Evolutionary conservation across 306 rosid genomes (phyloP), one percentile per base, ranked within the genome.

Genomic region (Citrullus mucosospermus): DNA sequence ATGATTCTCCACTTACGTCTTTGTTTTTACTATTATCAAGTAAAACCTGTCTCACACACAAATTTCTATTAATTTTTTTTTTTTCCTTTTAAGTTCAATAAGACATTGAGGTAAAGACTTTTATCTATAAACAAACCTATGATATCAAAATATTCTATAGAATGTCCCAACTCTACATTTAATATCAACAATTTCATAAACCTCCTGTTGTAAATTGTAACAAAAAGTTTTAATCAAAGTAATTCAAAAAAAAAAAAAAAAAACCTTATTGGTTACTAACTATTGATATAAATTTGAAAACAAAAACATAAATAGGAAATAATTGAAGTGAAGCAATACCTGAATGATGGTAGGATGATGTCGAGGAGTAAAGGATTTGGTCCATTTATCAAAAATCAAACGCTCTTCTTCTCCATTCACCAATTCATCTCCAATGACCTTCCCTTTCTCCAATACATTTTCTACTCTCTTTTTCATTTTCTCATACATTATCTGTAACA

Each of bases 271-370:
- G 28, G 28, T 25, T 25, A 25, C 28, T 25, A 25, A 25, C 28
- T 25, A 25, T 0, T 25, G 28, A 25, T 25, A 25, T 25, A 41
- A 4, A 3, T 6, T 41, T 4, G 44, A 41, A 41, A 41, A 41
- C 1, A 4, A 7, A 41, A 41, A 41, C 46, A 6, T 43, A 43
- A 43, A 6, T 0, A 43, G 46, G 10, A 43, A 8, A 43, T 25
- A 25, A 43, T 51, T 3, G 18, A 15, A 51, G 1, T 51, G 55
- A 51, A 15, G 5, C 18, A 51, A 54, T n/a, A 20, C 90, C 81
- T 85, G 78, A 38, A 87, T 79, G n/a, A 87, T 15, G 0, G 85
- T 46, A 0, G 88, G 87, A 79, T 87, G 90, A 25, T 81, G 48
- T 69, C 55, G 87, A 15, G 76, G 46, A 22, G 78, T 76, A 61